Percentiles rank a stretch among this genome's conserved stretches.
These are phyloP conservation scores for Bolboschoenus planiculmis DNA, from an alignment of 176 grass and related monocot species.

Conservation along the genomic window DNA sequence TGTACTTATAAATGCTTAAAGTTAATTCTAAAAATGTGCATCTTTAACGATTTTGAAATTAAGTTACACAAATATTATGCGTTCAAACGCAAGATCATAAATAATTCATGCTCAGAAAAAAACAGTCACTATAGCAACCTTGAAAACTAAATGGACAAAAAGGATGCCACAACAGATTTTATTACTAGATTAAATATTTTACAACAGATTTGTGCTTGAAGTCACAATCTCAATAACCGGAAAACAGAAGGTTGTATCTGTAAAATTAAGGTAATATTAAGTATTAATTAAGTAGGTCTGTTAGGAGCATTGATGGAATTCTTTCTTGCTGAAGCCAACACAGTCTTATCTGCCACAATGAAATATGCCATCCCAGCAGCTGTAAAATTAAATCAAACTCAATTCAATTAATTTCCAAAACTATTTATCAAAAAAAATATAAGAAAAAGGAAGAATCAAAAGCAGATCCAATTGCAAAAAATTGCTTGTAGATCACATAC, in stretches of 20 bases:
- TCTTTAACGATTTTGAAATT: no score
- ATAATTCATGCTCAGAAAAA: no score
- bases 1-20: no score
- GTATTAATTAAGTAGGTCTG: neutral
- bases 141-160: neutral
- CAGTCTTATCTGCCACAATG: conserved; percentile 63
- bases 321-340: conserved; percentile 46
- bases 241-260: neutral
- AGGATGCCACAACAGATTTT: neutral
- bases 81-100: no score
- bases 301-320: conserved; percentile 36
- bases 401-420: neutral
- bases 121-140: neutral
- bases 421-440: neutral
- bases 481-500: neutral
- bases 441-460: neutral
- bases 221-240: neutral
- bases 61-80: no score
- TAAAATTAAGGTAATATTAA: neutral
- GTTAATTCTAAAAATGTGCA: no score
- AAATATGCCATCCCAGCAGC: conserved; percentile 67
- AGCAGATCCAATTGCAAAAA: neutral
- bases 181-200: neutral
- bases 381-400: neutral
- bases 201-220: neutral